Evolutionary conservation across 139 green algal genomes (phyloP).

Genomic region (Medakamo hakoo): DNA sequence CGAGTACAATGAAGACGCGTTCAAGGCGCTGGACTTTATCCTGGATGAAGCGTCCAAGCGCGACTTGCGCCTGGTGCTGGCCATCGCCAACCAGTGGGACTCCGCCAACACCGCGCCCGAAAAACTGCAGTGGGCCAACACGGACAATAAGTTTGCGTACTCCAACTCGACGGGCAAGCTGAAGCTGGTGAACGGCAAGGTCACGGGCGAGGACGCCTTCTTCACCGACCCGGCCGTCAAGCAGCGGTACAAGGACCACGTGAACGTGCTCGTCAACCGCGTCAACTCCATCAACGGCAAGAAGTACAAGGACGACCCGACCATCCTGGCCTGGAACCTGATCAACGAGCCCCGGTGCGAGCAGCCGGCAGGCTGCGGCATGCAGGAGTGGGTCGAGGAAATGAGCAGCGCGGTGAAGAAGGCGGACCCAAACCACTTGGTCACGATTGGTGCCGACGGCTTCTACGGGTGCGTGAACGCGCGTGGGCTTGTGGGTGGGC

Average conservation of each 20-base stretch:
- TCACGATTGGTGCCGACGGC: constrained; percentile 33
- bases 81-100: constrained; percentile 39
- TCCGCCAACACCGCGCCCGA: constrained; percentile 23
- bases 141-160: neutral
- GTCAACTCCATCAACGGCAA: constrained; percentile 30
- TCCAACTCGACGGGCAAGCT: neutral
- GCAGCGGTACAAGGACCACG: constrained; percentile 10
- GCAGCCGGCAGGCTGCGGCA: constrained; percentile 4
- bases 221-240: constrained; percentile 23
- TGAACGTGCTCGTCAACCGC: constrained; percentile 13
- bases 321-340: constrained; percentile 35
- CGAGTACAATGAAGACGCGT: constrained; percentile 24
- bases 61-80: constrained; percentile 29
- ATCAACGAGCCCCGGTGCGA: constrained; percentile 40
- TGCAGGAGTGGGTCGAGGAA: constrained; percentile 12
- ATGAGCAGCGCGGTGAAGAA: constrained; percentile 17
- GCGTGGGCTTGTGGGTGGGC: too few relatives aligned
- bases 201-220: constrained; percentile 21
- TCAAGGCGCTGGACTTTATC: constrained; percentile 35
- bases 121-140: constrained; percentile 21
- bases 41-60: constrained; percentile 29
- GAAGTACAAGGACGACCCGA: constrained; percentile 26
- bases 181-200: neutral
- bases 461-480: constrained; percentile 29
- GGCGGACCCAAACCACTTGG: constrained; percentile 37